Evolutionary conservation across 2,329 filamentous ascomycete genomes (phyloP).

Genomic region (Cladosporium sp.): DNA sequence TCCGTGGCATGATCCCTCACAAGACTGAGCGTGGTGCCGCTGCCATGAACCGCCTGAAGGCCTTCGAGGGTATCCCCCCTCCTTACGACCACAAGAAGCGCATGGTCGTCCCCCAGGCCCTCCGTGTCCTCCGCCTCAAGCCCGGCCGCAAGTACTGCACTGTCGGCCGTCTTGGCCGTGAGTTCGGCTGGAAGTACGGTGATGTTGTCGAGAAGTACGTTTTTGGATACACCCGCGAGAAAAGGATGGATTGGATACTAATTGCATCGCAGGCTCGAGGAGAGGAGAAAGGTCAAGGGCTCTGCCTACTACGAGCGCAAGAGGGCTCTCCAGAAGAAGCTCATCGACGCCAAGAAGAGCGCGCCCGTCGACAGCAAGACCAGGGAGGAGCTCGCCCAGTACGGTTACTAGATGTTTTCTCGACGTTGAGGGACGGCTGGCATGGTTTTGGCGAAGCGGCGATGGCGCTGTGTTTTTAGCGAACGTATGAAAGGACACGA

Average conservation of each 20-base stretch:
- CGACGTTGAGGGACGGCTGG: constrained; percentile 12
- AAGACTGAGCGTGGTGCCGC: constrained; percentile 98
- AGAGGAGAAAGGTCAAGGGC: constrained; percentile 99
- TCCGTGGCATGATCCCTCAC: constrained; percentile 99
- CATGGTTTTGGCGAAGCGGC: constrained; percentile 14
- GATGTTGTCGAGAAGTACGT: constrained; percentile 96
- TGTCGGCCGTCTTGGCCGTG: constrained; percentile 93
- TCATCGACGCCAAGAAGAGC: constrained; percentile 88
- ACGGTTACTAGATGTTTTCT: constrained; percentile 69
- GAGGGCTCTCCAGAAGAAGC: constrained; percentile 89
- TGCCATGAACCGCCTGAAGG: constrained; percentile 97
- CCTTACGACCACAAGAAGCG: constrained; percentile 99
- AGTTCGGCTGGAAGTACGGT: constrained; percentile 99
- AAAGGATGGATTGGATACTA: not conserved
- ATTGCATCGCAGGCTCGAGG: constrained; percentile 70
- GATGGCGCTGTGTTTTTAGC: constrained; percentile 13
- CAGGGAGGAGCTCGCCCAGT: constrained; percentile 79
- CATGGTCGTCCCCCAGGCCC: constrained; percentile 97
- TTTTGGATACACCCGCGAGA: not conserved
- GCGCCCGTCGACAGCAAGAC: constrained; percentile 82
- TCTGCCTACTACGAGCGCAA: constrained; percentile 99
- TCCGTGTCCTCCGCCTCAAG: constrained; percentile 93
- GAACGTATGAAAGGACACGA: constrained; percentile 13
- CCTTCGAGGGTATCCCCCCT: constrained; percentile 98
- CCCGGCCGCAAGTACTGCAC: constrained; percentile 99